Percentiles rank a stretch among this genome's conserved stretches.
Conservation (phyloP, 1,284 basidiomycete genomes). For the Neolentinus lepideus region DNA sequence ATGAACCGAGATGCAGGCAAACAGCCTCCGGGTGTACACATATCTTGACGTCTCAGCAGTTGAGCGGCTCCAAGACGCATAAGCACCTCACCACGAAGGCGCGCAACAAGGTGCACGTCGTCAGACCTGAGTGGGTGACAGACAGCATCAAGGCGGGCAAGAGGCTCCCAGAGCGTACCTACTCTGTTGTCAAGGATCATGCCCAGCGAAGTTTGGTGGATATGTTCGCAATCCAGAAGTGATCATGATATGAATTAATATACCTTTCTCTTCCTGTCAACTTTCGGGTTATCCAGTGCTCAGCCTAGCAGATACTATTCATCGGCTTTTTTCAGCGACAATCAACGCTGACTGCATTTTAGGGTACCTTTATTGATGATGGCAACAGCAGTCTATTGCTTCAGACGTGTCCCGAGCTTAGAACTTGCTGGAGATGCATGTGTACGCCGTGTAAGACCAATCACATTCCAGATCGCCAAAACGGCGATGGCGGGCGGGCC, state of each 20-base stretch:
- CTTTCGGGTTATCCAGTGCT: too few species aligned
- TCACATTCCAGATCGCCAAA: neutral
- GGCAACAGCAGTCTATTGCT: too few species aligned
- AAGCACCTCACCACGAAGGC: constrained; percentile 44
- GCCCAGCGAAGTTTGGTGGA: constrained; percentile 20
- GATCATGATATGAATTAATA: too few species aligned
- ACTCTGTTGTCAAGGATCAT: constrained; percentile 35
- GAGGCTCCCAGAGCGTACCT: constrained; percentile 47
- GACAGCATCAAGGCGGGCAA: constrained; percentile 56
- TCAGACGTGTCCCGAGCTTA: too few species aligned
- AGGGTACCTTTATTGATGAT: too few species aligned
- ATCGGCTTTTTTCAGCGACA: too few species aligned
- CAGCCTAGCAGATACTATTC: too few species aligned
- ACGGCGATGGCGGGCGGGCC: neutral
- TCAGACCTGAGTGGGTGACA: constrained; percentile 65
- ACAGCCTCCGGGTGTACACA: constrained; percentile 59
- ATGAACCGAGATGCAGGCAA: constrained; percentile 25
- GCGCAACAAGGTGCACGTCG: constrained; percentile 41
- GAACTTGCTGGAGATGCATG: too few species aligned
- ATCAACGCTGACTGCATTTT: too few species aligned
- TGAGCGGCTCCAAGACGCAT: constrained; percentile 61
- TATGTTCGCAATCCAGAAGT: constrained; percentile 14
- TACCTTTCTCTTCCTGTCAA: too few species aligned
- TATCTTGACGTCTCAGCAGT: constrained; percentile 60
- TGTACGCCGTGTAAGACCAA: neutral